Evolutionary conservation across 2,329 filamentous ascomycete species (phyloP), one percentile per base, ranked within the genome.

Genomic region (Ophiosphaerella narmari): DNA sequence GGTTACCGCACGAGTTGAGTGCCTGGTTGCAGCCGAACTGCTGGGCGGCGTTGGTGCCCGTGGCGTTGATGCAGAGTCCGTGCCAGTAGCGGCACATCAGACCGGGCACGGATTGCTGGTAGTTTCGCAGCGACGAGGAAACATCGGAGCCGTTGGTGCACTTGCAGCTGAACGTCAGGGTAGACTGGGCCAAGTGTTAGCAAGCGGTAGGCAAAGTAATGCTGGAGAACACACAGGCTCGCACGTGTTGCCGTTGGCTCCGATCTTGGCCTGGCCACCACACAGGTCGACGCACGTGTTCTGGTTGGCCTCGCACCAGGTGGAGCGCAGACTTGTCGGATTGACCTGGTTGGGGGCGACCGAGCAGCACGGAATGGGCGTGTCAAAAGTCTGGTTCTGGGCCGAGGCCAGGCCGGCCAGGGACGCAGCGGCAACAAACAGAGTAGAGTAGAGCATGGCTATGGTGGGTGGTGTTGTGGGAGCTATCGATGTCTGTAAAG

Each of bases 211-310:
- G 26, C 2, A 12, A 14, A 2, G 26, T 5, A 14, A 13, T 12
- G 5, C 4, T 3, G 26, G 9, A 8, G 7, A 13, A 73, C 82
- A 68, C 79, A 88, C 85, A 32, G 73, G 38, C 55, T 83, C 77
- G 68, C 86, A 88, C 41, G 65, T 71, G 75, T 86, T 86, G 55
- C 62, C 54, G 66, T 72, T 58, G 77, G 73, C 55, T 31, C 63
- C 65, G n/a, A 71, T 56, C 14, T 66, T 65, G 55, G 78, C 68
- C 46, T 62, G 62, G 50, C 67, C 78, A 54, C 77, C 77, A 73
- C 86, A 88, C 56, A 87, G 77, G 50, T 78, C 67, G 13, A 81
- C 82, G 74, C 86, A 88, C 38, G 78, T 79, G 72, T 84, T 84
- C 53, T 73, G 72, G 74, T 87, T 76, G 55, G 78, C 82, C 46